phyloP scores from a whole-genome alignment of 2,329 filamentous ascomycete genomes.

The Arthrobotrys sphaeroides region DNA sequence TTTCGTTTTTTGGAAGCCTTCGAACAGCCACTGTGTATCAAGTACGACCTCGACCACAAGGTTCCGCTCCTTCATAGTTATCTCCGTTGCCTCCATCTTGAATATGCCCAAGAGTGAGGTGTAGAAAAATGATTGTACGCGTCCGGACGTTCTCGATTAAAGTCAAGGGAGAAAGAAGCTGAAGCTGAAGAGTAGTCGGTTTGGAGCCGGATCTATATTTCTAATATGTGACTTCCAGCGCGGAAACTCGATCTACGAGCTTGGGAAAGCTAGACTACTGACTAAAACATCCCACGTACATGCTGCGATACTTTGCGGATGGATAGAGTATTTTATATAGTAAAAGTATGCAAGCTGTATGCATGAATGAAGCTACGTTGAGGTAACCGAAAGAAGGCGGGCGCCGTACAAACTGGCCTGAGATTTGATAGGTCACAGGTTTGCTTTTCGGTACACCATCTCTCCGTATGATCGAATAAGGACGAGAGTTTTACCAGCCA shows the following conservation, averaged over 20 bases:
- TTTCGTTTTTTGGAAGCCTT: conserved; percentile 33
- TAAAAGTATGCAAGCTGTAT: background rate
- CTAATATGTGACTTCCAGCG: conserved; percentile 13
- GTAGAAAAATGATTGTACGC: background rate
- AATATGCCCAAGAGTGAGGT: background rate
- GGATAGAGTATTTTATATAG: conserved; percentile 4
- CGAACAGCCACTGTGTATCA: conserved; percentile 36
- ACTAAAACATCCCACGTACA: background rate
- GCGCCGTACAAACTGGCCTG: background rate
- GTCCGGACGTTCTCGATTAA: too few relatives aligned
- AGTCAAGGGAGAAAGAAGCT: background rate
- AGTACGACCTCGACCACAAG: conserved; percentile 16
- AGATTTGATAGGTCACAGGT: conserved; percentile 12
- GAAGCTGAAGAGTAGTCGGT: background rate
- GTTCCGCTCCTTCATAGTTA: conserved; percentile 22
- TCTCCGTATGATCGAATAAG: conserved; percentile 23
- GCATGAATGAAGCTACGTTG: background rate
- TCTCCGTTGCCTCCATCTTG: conserved; percentile 10
- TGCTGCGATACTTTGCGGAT: conserved; percentile 6
- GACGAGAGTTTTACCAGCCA: conserved; percentile 7
- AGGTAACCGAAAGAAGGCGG: background rate
- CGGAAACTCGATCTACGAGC: conserved; percentile 33
- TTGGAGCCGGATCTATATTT: too few relatives aligned
- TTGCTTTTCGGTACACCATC: conserved; percentile 27
- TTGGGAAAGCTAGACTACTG: conserved; percentile 3